Conservation (phyloP, 495 filamentous ascomycete genomes). For the Clohesyomyces aquaticus region DNA sequence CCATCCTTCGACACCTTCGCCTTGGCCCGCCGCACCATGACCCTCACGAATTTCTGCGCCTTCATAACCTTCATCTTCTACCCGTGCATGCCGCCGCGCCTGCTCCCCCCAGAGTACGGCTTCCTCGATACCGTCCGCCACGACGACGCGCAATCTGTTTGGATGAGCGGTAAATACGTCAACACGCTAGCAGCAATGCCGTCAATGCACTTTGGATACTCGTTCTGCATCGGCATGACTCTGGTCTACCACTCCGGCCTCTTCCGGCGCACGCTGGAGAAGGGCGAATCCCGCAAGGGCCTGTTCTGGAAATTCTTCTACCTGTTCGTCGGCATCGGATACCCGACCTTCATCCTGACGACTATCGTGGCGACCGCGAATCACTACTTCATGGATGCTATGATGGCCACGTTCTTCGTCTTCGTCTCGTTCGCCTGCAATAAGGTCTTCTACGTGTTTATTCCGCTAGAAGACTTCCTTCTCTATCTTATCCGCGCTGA, state of each 20-base stretch:
- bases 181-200: constrained; percentile 44
- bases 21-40: constrained; percentile 63
- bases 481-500: constrained; percentile 60
- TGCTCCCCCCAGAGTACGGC: constrained; percentile 62
- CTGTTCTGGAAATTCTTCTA: constrained; percentile 52
- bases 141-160: constrained; percentile 62
- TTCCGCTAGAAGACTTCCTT: constrained; percentile 62
- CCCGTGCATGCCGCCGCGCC: constrained; percentile 67
- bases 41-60: constrained; percentile 64
- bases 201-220: constrained; percentile 43
- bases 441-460: constrained; percentile 56
- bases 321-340: constrained; percentile 55
- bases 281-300: constrained; percentile 51
- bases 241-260: constrained; percentile 63
- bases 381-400: constrained; percentile 67
- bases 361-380: constrained; percentile 70
- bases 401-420: constrained; percentile 57
- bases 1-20: constrained; percentile 60
- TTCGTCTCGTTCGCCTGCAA: constrained; percentile 57
- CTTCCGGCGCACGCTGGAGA: constrained; percentile 54
- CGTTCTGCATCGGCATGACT: constrained; percentile 62
- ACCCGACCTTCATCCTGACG: constrained; percentile 61
- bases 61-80: constrained; percentile 65
- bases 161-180: constrained; percentile 51
- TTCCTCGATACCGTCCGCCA: constrained; percentile 68